A percentile compares a stretch with the other conserved stretches of the same genome.
Evolutionary conservation across 164 flowering plant genomes (phyloP).

Genomic region (Sextonia rubra): DNA sequence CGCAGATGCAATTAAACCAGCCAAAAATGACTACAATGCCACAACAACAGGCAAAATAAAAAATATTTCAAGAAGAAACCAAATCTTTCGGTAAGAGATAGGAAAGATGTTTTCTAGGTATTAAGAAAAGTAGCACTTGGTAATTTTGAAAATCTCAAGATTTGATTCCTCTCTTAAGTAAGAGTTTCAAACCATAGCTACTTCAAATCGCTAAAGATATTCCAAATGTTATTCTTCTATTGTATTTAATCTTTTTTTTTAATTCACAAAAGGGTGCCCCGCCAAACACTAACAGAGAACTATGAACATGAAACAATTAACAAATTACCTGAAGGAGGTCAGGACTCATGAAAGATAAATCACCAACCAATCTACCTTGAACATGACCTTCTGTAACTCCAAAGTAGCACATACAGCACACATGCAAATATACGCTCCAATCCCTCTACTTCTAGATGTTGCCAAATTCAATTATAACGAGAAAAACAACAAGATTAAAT

Average conservation of each 20-base stretch:
- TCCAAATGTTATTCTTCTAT: too few relatives aligned
- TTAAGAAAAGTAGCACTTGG: too few relatives aligned
- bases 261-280: too few relatives aligned
- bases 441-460: background rate
- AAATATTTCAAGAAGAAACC: too few relatives aligned
- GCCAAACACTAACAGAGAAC: too few relatives aligned
- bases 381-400: conserved; percentile 76
- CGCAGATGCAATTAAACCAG: conserved; percentile 83
- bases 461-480: background rate
- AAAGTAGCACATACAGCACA: conserved; percentile 47
- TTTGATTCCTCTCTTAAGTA: too few relatives aligned
- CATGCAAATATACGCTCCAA: conserved; percentile 17
- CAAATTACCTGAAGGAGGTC: conserved; percentile 53
- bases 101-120: too few relatives aligned
- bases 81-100: too few relatives aligned
- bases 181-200: too few relatives aligned
- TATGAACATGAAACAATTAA: background rate
- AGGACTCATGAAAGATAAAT: conserved; percentile 65
- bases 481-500: background rate
- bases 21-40: conserved; percentile 56
- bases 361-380: conserved; percentile 83
- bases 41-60: background rate
- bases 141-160: too few relatives aligned
- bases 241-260: too few relatives aligned
- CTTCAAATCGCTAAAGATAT: too few relatives aligned